Evolutionary conservation across 176 grass and related monocot species (phyloP).

Genomic region (Oryza punctata): DNA sequence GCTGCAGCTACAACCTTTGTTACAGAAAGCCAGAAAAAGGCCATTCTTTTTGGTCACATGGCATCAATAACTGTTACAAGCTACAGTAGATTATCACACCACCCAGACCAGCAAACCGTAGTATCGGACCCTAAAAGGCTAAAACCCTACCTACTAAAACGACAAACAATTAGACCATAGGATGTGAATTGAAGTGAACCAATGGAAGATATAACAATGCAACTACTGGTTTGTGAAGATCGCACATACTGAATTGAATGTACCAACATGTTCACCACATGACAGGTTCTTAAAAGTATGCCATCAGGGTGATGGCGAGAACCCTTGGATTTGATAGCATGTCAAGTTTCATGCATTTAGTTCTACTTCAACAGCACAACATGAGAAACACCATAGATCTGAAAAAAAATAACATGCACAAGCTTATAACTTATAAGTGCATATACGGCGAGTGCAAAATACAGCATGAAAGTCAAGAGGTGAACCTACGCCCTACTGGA

Average conservation of each 20-base stretch:
- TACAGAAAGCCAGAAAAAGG: background rate
- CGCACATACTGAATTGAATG: background rate
- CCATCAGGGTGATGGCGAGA: background rate
- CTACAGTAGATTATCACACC: conserved; percentile 14
- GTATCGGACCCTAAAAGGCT: background rate
- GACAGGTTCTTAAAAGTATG: background rate
- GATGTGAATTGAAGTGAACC: background rate
- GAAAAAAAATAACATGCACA: conserved; percentile 5
- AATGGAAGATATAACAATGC: background rate
- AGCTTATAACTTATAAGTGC: conserved; percentile 10
- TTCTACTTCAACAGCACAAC: background rate
- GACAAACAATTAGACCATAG: background rate
- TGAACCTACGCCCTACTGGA: conserved; percentile 21
- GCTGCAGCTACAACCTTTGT: background rate
- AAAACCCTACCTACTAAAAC: background rate
- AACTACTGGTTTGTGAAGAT: conserved; percentile 14
- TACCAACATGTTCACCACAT: background rate
- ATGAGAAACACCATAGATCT: conserved; percentile 12
- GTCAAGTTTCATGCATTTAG: background rate
- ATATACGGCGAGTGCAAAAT: background rate
- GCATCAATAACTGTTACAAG: background rate
- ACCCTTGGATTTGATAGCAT: background rate
- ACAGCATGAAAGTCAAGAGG: conserved; percentile 27
- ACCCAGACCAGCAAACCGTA: background rate
- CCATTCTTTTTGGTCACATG: background rate